phyloP scores from a whole-genome alignment of 805 yeast species.

The Suhomyces prunicola region DNA sequence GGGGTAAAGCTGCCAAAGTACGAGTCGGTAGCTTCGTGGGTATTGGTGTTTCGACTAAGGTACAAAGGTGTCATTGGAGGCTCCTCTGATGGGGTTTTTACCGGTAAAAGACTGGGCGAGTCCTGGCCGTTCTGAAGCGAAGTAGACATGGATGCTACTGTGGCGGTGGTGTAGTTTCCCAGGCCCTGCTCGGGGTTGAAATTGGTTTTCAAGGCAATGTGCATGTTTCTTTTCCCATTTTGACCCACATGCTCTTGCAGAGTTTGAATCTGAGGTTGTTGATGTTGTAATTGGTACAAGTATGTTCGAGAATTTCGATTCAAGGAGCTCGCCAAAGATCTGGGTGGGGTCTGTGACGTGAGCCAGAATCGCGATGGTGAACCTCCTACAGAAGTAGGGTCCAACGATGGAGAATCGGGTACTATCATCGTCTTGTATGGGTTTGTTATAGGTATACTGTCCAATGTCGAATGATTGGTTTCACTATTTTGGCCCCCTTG shows the following conservation, averaged over 20 bases:
- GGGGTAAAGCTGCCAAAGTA: slow-evolving; percentile 10
- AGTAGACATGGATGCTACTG: background rate
- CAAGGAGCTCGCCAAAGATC: slow-evolving; percentile 23
- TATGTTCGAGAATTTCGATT: slow-evolving; percentile 17
- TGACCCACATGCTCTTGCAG: background rate
- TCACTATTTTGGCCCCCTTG: slow-evolving; percentile 5
- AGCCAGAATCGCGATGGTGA: slow-evolving; percentile 56
- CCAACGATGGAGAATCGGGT: slow-evolving; percentile 53
- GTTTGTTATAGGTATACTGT: slow-evolving; percentile 27
- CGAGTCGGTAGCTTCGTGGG: slow-evolving; percentile 6
- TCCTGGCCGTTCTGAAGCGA: slow-evolving; percentile 5
- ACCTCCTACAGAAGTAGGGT: slow-evolving; percentile 50
- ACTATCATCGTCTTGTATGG: slow-evolving; percentile 10
- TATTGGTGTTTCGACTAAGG: slow-evolving; percentile 3
- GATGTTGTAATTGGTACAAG: slow-evolving; percentile 11
- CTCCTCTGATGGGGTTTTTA: slow-evolving; percentile 41
- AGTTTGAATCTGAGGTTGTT: slow-evolving; percentile 11
- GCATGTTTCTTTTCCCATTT: slow-evolving; percentile 5
- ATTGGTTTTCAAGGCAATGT: slow-evolving; percentile 5
- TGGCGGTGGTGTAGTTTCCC: slow-evolving; percentile 8
- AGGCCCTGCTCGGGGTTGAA: background rate
- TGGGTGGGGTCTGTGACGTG: slow-evolving; percentile 53
- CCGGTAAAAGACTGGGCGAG: slow-evolving; percentile 36
- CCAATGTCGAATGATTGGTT: slow-evolving; percentile 16
- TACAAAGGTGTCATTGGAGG: slow-evolving; percentile 43